Conservation (phyloP, 2,329 filamentous ascomycete genomes). For the Raffaelea albimanens region DNA sequence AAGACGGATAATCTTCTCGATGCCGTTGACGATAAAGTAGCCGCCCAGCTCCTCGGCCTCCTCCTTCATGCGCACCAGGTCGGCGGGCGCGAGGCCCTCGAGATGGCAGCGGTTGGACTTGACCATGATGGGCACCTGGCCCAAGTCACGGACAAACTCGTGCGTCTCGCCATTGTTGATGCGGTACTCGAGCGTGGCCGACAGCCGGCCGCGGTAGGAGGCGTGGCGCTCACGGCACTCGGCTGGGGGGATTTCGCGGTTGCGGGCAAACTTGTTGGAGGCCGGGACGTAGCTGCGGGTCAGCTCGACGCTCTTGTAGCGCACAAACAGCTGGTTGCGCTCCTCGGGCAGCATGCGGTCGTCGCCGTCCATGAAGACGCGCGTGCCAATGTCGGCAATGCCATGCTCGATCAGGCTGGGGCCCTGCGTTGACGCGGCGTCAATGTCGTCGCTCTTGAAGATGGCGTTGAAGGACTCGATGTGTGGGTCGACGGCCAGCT, state of each 20-base stretch:
- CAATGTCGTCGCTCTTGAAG: conserved; percentile 52
- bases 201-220: conserved; percentile 81
- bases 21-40: conserved; percentile 96
- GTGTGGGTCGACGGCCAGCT: conserved; percentile 80
- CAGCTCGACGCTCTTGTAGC: conserved; percentile 71
- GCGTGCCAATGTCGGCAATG: conserved; percentile 81
- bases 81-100: conserved; percentile 71
- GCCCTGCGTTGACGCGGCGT: background rate
- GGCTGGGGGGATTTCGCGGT: conserved; percentile 78
- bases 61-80: conserved; percentile 79
- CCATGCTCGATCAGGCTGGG: conserved; percentile 55
- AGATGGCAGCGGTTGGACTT: conserved; percentile 90
- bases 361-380: conserved; percentile 77
- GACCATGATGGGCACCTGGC: conserved; percentile 87
- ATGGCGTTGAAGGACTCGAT: conserved; percentile 93
- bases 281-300: conserved; percentile 73
- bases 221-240: conserved; percentile 92
- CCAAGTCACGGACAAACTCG: conserved; percentile 76
- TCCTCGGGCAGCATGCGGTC: conserved; percentile 47
- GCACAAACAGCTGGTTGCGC: conserved; percentile 68
- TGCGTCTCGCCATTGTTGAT: conserved; percentile 81
- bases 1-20: conserved; percentile 92
- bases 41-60: conserved; percentile 94
- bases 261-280: conserved; percentile 74
- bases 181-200: conserved; percentile 72